Percentiles rank a stretch among this genome's conserved stretches.
Evolutionary conservation across 768 basidiomycete genomes (phyloP).

Genomic region (Paxillus rubicundulus): DNA sequence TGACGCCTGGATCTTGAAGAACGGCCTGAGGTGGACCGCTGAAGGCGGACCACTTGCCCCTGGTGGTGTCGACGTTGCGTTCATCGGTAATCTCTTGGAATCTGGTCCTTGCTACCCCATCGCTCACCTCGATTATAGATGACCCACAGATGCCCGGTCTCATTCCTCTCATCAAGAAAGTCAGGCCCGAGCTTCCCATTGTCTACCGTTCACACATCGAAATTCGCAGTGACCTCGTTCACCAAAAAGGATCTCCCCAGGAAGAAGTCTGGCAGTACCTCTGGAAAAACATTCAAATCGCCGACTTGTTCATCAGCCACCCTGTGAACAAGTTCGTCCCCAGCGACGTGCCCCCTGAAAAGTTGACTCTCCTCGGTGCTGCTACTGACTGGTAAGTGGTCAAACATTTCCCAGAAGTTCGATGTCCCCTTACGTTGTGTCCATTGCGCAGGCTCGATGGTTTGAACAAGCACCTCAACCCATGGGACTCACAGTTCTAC

Average conservation of each 20-base stretch:
- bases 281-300: conserved; percentile 87
- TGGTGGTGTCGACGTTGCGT: conserved; percentile 83
- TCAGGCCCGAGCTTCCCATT: conserved; percentile 82
- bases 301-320: conserved; percentile 92
- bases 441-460: conserved; percentile 71
- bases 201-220: conserved; percentile 96
- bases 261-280: conserved; percentile 94
- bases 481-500: conserved; percentile 84
- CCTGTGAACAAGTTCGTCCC: conserved; percentile 95
- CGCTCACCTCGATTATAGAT: conserved; percentile 41
- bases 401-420: conserved; percentile 14
- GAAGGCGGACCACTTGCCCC: conserved; percentile 81
- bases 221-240: conserved; percentile 84
- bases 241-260: conserved; percentile 78
- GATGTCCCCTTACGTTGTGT: conserved; percentile 1
- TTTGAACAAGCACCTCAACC: conserved; percentile 82
- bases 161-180: conserved; percentile 87
- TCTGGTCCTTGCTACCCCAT: background rate
- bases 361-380: conserved; percentile 72
- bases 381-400: conserved; percentile 76
- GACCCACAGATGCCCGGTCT: conserved; percentile 94
- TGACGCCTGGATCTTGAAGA: conserved; percentile 87
- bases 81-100: conserved; percentile 60
- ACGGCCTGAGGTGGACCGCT: conserved; percentile 84
- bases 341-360: conserved; percentile 71